phyloP scores from a whole-genome alignment of 2,329 filamentous ascomycete genomes.

The Cordyceps cateniannulata region DNA sequence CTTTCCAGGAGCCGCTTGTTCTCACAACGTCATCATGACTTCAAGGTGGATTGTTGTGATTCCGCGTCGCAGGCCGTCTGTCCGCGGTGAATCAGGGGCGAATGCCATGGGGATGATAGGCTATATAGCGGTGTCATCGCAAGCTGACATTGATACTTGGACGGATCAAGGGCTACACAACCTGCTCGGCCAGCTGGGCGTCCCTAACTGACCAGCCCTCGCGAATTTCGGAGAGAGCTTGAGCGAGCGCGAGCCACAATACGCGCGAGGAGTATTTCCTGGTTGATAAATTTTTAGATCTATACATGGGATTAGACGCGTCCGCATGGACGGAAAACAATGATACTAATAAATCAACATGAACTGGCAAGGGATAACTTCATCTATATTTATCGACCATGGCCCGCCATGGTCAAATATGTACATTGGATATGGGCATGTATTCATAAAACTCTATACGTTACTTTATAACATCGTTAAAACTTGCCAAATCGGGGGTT shows the following conservation, averaged over 20 bases:
- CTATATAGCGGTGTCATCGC: constrained; percentile 6
- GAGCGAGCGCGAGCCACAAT: too few species aligned
- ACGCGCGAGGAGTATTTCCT: background rate
- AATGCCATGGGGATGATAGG: constrained; percentile 44
- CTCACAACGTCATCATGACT: constrained; percentile 41
- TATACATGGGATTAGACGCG: background rate
- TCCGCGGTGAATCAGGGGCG: constrained; percentile 29
- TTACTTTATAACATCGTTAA: background rate
- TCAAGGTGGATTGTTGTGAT: constrained; percentile 40
- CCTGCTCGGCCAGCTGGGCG: constrained; percentile 2
- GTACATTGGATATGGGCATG: background rate
- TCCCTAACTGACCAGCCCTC: background rate
- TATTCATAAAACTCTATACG: background rate
- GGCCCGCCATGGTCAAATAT: background rate
- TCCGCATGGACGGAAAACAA: too few species aligned
- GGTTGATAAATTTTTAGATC: background rate
- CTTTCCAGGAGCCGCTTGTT: constrained; percentile 17
- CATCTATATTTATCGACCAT: background rate
- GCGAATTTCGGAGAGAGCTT: background rate
- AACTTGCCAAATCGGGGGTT: constrained; percentile 16
- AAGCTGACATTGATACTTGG: constrained; percentile 11
- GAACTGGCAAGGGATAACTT: background rate
- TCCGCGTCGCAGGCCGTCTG: constrained; percentile 30
- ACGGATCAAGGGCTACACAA: background rate
- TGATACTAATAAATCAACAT: too few species aligned